These are phyloP conservation scores for Cyclotella sp. DNA, from an alignment of 108 stramenopile species.

Conservation along the genomic window DNA sequence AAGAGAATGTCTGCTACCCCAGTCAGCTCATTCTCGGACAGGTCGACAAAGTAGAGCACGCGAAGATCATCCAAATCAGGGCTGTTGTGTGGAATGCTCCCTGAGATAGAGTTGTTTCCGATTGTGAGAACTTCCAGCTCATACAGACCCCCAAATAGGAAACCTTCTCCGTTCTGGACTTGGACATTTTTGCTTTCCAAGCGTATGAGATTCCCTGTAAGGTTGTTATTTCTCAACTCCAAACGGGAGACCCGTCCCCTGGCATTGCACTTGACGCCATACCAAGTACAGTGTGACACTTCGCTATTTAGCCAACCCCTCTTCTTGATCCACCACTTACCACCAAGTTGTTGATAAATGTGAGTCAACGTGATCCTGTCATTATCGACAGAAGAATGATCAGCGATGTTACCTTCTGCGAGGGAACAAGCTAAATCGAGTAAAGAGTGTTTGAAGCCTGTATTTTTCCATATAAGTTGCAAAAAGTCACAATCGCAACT, in stretches of 20 bases:
- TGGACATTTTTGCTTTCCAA: too few relatives aligned
- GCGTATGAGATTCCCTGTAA: conserved; percentile 19
- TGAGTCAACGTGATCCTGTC: background rate
- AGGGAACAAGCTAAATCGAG: background rate
- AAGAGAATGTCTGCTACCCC: conserved; percentile 60
- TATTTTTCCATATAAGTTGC: too few relatives aligned
- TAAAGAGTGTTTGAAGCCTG: background rate
- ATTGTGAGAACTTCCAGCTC: conserved; percentile 7
- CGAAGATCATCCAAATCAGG: conserved; percentile 37
- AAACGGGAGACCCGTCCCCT: conserved; percentile 11
- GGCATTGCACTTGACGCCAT: conserved; percentile 27
- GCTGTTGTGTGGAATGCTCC: too few relatives aligned
- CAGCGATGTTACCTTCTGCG: background rate
- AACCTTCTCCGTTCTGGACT: background rate
- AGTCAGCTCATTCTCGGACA: conserved; percentile 20
- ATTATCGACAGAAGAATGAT: background rate
- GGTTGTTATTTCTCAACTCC: conserved; percentile 27
- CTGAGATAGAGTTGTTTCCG: background rate
- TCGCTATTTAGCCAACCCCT: conserved; percentile 2
- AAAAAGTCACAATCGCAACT: conserved; percentile 1
- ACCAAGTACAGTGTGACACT: conserved; percentile 8
- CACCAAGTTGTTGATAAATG: background rate
- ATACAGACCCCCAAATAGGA: background rate
- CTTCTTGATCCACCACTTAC: conserved; percentile 25
- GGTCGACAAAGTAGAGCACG: conserved; percentile 35